A percentile compares a stretch with the other conserved stretches of the same genome.
Evolutionary conservation across 2,329 filamentous ascomycete genomes (phyloP).

Genomic region (Hirsutella minnesotensis): DNA sequence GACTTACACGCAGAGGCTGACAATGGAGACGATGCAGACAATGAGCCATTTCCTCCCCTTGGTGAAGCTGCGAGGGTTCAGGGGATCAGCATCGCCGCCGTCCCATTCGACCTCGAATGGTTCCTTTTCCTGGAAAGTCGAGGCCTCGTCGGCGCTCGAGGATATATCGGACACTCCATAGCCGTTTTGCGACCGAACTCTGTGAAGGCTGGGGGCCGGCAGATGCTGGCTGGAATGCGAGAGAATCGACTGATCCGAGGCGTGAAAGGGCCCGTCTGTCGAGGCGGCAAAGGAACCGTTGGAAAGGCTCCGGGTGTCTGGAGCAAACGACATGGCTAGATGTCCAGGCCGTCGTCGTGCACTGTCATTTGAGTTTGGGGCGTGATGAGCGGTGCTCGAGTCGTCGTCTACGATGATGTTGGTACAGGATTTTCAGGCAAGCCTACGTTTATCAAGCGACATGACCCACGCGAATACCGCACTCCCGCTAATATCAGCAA

Average conservation of each 20-base stretch:
- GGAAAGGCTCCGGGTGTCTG: not conserved
- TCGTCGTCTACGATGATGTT: too few relatives aligned
- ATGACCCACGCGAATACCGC: too few relatives aligned
- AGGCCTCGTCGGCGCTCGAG: constrained; percentile 5
- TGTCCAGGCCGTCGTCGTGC: too few relatives aligned
- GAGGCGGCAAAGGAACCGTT: not conserved
- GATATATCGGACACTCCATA: constrained; percentile 27
- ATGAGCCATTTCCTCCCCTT: constrained; percentile 66
- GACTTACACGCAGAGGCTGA: constrained; percentile 74
- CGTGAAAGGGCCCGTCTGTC: not conserved
- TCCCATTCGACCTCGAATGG: constrained; percentile 66
- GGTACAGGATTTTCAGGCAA: too few relatives aligned
- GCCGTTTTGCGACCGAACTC: constrained; percentile 28
- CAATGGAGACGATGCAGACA: constrained; percentile 59
- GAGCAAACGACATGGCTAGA: not conserved
- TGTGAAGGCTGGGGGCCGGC: not conserved
- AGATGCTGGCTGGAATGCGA: not conserved
- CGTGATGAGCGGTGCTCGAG: too few relatives aligned
- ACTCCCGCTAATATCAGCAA: too few relatives aligned
- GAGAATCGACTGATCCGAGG: not conserved
- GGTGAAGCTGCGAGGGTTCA: constrained; percentile 60
- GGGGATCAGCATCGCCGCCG: constrained; percentile 55
- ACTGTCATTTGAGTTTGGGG: too few relatives aligned
- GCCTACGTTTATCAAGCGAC: too few relatives aligned
- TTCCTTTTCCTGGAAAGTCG: constrained; percentile 21